Percentiles rank a stretch among this genome's conserved stretches.
Conservation (phyloP, 1,284 basidiomycete species). For the Irpex sp. region DNA sequence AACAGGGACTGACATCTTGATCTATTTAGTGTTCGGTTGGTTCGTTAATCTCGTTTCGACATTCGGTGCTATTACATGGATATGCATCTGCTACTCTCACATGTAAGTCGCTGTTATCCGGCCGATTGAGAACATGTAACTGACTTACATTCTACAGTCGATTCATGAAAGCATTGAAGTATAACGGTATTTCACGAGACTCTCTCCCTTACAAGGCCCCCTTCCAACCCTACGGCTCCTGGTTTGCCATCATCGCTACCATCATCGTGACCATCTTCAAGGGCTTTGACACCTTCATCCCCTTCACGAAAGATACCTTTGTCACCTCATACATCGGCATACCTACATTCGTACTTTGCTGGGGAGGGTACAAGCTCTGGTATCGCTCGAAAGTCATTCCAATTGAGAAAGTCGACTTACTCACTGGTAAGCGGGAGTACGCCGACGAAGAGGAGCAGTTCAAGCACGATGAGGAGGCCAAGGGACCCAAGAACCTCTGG, state of each 20-base stretch:
- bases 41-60: conserved; percentile 61
- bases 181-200: conserved; percentile 61
- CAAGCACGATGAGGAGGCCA: conserved; percentile 35
- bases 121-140: background rate
- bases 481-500: conserved; percentile 35
- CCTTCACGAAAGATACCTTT: conserved; percentile 57
- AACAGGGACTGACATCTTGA: conserved; percentile 12
- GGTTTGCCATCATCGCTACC: conserved; percentile 58
- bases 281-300: conserved; percentile 43
- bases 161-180: conserved; percentile 69
- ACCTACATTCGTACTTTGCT: conserved; percentile 53
- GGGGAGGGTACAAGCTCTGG: conserved; percentile 54
- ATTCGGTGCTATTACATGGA: conserved; percentile 72
- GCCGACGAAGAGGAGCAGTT: conserved; percentile 60
- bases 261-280: conserved; percentile 64
- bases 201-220: conserved; percentile 68
- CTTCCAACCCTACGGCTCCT: conserved; percentile 60
- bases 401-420: conserved; percentile 56
- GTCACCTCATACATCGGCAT: conserved; percentile 59
- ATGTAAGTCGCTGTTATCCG: conserved; percentile 38
- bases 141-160: conserved; percentile 30
- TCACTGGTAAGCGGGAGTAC: conserved; percentile 60
- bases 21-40: conserved; percentile 56
- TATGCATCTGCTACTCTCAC: conserved; percentile 67
- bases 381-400: conserved; percentile 51